Evolutionary conservation across 768 basidiomycete species (phyloP).

Genomic region (Leccinum uliginosum): DNA sequence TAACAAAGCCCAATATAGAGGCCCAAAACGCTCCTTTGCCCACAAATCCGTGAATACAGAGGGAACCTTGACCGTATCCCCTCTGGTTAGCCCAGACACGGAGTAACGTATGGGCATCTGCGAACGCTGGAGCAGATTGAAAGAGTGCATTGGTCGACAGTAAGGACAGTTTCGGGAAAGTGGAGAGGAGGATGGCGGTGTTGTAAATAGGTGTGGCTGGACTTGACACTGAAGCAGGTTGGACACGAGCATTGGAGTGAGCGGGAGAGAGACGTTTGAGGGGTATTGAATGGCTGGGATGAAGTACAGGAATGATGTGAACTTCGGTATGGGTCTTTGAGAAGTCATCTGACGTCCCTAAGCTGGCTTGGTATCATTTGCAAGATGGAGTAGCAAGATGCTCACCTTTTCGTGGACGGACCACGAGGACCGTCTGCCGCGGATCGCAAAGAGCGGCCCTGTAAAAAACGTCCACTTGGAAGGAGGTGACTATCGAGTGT

Average conservation of each 20-base stretch:
- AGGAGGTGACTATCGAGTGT: conserved; percentile 47
- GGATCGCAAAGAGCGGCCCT: conserved; percentile 56
- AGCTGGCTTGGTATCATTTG: background rate
- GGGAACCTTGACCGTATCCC: conserved; percentile 61
- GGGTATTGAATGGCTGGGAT: conserved; percentile 58
- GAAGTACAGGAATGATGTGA: conserved; percentile 67
- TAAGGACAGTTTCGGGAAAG: conserved; percentile 35
- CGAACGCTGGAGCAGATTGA: conserved; percentile 52
- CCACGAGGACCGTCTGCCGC: conserved; percentile 60
- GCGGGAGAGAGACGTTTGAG: conserved; percentile 67
- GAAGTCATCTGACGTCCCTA: conserved; percentile 59
- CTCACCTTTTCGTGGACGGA: conserved; percentile 53
- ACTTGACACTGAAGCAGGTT: conserved; percentile 25
- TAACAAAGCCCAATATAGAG: conserved; percentile 52
- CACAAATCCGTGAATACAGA: conserved; percentile 69
- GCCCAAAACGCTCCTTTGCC: conserved; percentile 66
- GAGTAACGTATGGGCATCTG: conserved; percentile 72
- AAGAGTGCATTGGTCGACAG: conserved; percentile 47
- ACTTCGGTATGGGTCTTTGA: conserved; percentile 68
- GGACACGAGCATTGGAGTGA: conserved; percentile 60
- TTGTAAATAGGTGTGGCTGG: conserved; percentile 78
- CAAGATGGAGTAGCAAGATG: conserved; percentile 22
- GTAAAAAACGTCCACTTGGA: conserved; percentile 56
- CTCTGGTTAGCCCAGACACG: conserved; percentile 89
- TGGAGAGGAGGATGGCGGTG: conserved; percentile 54